Base-by-base conservation (phyloP, 352 stramenopile genomes). In the Pythium pyrilobum region DNA sequence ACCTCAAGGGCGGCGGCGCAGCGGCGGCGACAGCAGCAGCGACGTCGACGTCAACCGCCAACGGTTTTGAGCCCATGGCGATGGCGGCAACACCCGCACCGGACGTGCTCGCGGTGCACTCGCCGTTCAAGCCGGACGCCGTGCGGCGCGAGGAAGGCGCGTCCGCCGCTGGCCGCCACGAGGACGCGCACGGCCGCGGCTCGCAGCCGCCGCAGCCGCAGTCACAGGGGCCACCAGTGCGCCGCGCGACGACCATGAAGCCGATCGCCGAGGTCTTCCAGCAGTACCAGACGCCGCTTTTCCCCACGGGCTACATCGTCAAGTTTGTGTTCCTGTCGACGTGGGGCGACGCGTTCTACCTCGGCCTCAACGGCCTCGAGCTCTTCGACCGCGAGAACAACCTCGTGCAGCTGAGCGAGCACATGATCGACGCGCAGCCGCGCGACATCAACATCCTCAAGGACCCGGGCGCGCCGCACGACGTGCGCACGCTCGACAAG, bases 261-360 rank as follows among this genome's bases (percentile, higher is more conserved):
- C 81, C 77, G 7, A 79, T 86, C 18, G 56, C 64, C 13, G 71
- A 81, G 42, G 42, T 92, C 18, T 77, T 79, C 11, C 88, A 97
- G 65, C 75, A 96, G 57, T 97, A 96, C 69, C 80, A 96, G 56
- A 89, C 86, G 10, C 78, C 80, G 25, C 56, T 95, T 3, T 89
- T 89, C 40, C 87, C 85, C 2, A 85, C 76, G 0, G 83, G 88
- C 4, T 91, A 85, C 71, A 90, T 94, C 28, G 67, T 97, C 67
- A 92, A 96, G 58, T 85, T 91, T 51, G 75, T 89, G 9, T 81
- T 89, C 33, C 45, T 74, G 37, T 85, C 77, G 4, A 89, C 82
- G 2, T 93, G 76, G 77, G 82, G 85, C 3, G 85, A 92, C 56
- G 61, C 59, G 32, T 85, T 85, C 50, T 93, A 90, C 56, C 34